A percentile compares a stretch with the other conserved stretches of the same genome.
Evolutionary conservation across 2,329 filamentous ascomycete genomes (phyloP).

Genomic region (Diaporthe batatas): DNA sequence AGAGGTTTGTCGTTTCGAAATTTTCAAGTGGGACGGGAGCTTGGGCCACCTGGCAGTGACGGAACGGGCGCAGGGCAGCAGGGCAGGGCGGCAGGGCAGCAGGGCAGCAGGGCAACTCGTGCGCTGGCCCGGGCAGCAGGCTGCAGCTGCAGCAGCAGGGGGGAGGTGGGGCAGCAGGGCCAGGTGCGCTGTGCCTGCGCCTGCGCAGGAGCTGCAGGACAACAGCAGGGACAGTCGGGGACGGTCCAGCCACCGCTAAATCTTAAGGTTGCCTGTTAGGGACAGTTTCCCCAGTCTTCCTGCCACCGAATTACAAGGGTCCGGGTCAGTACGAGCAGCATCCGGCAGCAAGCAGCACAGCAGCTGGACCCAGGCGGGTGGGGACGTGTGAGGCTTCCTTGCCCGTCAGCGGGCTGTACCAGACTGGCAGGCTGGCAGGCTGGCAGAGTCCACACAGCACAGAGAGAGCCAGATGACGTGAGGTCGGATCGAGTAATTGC

Average conservation of each 20-base stretch:
- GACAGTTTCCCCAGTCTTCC: conserved; percentile 31
- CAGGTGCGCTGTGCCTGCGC: background rate
- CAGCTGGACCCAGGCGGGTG: conserved; percentile 17
- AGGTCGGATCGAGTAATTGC: conserved; percentile 2
- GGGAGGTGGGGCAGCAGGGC: background rate
- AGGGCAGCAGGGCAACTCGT: no score
- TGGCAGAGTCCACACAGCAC: background rate
- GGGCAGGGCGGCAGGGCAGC: background rate
- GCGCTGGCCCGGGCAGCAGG: background rate
- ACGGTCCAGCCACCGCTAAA: conserved; percentile 34
- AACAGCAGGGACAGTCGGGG: conserved; percentile 28
- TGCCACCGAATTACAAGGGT: conserved; percentile 31
- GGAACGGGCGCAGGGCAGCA: background rate
- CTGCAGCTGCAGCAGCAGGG: no score
- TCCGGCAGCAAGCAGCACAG: background rate
- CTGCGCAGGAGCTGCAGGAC: conserved; percentile 18
- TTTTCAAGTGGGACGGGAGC: conserved; percentile 18
- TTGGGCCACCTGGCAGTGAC: conserved; percentile 23
- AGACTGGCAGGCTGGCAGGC: conserved; percentile 13
- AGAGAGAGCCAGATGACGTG: conserved; percentile 24
- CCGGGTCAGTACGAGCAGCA: conserved; percentile 14
- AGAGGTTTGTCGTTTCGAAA: conserved; percentile 11
- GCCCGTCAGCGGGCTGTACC: conserved; percentile 27
- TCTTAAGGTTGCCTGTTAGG: conserved; percentile 28
- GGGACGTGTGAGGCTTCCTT: conserved; percentile 23